Conservation (phyloP, 306 rosid species). For the Vachellia pachyceras region DNA sequence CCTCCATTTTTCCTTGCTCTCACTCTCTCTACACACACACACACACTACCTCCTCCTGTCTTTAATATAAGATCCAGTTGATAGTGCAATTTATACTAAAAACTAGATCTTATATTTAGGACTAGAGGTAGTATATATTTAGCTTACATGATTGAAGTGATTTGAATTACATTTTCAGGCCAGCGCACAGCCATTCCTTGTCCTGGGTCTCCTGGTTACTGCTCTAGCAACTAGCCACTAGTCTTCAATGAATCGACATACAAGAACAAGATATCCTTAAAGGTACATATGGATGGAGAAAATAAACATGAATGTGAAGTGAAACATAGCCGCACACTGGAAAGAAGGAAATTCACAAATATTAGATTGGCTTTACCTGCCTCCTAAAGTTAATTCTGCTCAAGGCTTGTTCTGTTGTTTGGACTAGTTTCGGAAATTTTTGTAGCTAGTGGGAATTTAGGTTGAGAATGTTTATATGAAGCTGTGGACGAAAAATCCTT, state of each 20-base stretch:
- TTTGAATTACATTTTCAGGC: constrained; percentile 42
- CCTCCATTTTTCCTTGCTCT: not conserved
- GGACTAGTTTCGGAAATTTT: not conserved
- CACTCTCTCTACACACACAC: too few relatives aligned
- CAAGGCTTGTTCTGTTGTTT: not conserved
- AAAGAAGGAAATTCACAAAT: not conserved
- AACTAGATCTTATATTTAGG: too few relatives aligned
- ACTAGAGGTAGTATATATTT: not conserved
- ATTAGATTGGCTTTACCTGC: not conserved
- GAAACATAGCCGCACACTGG: not conserved
- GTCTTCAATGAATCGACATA: not conserved
- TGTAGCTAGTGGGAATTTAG: not conserved
- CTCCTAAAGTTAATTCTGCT: not conserved
- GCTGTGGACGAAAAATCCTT: not conserved
- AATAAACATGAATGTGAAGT: constrained; percentile 6
- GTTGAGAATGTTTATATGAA: not conserved
- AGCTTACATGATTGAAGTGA: not conserved
- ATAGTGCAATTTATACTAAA: too few relatives aligned
- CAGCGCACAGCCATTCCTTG: constrained; percentile 57
- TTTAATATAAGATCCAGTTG: too few relatives aligned
- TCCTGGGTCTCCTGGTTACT: constrained; percentile 56
- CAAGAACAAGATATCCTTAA: constrained; percentile 11
- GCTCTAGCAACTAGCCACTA: constrained; percentile 59
- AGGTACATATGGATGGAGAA: not conserved
- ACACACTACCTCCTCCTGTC: too few relatives aligned